A percentile compares a stretch with the other conserved stretches of the same genome.
These are phyloP conservation scores for Corniculantispora saksenae DNA, from an alignment of 2,329 filamentous ascomycete genomes.

Conservation along the genomic window DNA sequence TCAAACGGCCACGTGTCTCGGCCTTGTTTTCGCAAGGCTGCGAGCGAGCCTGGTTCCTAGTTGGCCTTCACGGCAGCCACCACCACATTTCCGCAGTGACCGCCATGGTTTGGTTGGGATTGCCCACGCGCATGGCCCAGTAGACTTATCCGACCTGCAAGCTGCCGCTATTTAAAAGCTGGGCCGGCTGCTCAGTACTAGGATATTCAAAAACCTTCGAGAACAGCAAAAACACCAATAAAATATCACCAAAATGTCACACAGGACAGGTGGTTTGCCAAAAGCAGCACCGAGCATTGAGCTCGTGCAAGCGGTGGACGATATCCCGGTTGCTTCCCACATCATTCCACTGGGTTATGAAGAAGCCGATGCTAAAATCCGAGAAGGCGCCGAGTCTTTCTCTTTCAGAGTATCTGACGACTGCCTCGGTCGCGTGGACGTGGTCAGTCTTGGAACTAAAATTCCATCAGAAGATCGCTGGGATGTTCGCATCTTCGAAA, in stretches of 20 bases:
- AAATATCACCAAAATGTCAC: background rate
- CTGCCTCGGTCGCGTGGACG: slow-evolving; percentile 4
- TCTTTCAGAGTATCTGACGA: background rate
- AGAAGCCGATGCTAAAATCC: slow-evolving; percentile 6
- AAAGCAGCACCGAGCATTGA: background rate
- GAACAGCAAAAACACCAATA: background rate
- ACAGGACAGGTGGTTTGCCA: background rate
- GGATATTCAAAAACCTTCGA: too few relatives aligned
- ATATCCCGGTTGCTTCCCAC: background rate
- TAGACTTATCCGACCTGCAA: too few relatives aligned
- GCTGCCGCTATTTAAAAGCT: too few relatives aligned
- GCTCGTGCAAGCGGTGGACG: background rate
- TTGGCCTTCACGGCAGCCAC: too few relatives aligned
- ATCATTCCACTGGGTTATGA: slow-evolving; percentile 2
- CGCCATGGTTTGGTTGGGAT: too few relatives aligned
- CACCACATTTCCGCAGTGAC: too few relatives aligned
- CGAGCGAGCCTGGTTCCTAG: too few relatives aligned
- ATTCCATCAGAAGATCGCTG: slow-evolving; percentile 2
- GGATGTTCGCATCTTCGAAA: background rate
- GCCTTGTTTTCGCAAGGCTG: too few relatives aligned
- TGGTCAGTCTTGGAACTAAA: slow-evolving; percentile 7
- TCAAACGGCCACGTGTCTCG: too few relatives aligned
- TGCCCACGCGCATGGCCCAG: too few relatives aligned
- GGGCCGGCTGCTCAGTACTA: too few relatives aligned
- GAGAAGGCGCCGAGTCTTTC: slow-evolving; percentile 1